Percentiles rank a stretch among this genome's conserved stretches.
Evolutionary conservation across 257 asterid species (phyloP).

Genomic region (Fraxinus excelsior): DNA sequence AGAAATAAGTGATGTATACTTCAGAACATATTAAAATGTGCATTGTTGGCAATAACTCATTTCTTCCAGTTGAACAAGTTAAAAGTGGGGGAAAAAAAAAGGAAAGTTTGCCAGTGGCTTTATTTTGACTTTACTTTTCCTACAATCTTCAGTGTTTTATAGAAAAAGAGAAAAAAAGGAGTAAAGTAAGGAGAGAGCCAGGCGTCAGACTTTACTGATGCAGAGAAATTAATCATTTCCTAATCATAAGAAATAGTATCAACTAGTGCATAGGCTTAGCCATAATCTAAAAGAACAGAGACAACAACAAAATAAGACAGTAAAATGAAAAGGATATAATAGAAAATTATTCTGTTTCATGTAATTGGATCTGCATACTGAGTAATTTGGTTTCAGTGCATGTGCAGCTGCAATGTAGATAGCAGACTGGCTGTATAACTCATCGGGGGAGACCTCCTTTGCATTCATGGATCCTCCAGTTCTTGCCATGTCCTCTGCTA

Average conservation of each 20-base stretch:
- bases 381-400: slow-evolving; percentile 88
- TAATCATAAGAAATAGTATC: not conserved
- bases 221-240: not conserved
- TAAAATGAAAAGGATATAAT: slow-evolving; percentile 23
- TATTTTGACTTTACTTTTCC: not conserved
- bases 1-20: not conserved
- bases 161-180: slow-evolving; percentile 6
- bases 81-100: too few species aligned
- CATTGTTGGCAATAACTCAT: not conserved
- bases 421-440: slow-evolving; percentile 96
- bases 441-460: slow-evolving; percentile 84
- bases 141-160: not conserved
- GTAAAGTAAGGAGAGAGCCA: not conserved
- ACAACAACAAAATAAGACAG: not conserved
- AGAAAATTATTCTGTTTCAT: slow-evolving; percentile 7
- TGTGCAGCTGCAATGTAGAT: slow-evolving; percentile 98
- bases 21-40: not conserved
- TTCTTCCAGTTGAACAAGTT: too few species aligned
- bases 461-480: slow-evolving; percentile 69
- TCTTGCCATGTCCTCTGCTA: slow-evolving; percentile 97
- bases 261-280: not conserved
- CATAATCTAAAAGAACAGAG: slow-evolving; percentile 4
- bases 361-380: slow-evolving; percentile 45
- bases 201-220: not conserved
- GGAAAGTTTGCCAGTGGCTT: not conserved